Conservation (phyloP, 2,329 filamentous ascomycete genomes). For the Didymella segeticola region DNA sequence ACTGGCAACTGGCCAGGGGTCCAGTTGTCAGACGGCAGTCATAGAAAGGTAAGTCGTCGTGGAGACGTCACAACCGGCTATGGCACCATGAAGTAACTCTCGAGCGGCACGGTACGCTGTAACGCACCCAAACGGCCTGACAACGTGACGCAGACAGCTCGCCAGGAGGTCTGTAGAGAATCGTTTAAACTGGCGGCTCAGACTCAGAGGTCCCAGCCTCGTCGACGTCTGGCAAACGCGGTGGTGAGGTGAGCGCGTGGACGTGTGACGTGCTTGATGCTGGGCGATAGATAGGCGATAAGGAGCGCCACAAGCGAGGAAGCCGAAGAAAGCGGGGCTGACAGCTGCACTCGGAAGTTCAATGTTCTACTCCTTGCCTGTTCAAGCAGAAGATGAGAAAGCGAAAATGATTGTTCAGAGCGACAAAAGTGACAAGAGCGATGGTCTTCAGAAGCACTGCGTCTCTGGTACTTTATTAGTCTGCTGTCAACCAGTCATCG, state of each 20-base stretch:
- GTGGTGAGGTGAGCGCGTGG: slow-evolving; percentile 16
- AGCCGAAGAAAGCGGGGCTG: slow-evolving; percentile 18
- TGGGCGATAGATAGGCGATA: slow-evolving; percentile 30
- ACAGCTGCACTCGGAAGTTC: slow-evolving; percentile 8
- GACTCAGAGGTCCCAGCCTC: slow-evolving; percentile 11
- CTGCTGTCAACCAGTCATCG: background rate
- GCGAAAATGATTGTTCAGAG: background rate
- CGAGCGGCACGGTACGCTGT: slow-evolving; percentile 1
- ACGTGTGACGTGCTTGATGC: slow-evolving; percentile 32
- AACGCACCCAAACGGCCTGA: background rate
- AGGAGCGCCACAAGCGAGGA: slow-evolving; percentile 32
- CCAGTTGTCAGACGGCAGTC: background rate
- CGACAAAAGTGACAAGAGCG: background rate
- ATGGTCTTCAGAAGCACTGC: background rate
- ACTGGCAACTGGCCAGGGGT: background rate
- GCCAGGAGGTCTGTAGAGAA: background rate
- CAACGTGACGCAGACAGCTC: slow-evolving; percentile 1
- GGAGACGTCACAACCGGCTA: slow-evolving; percentile 8
- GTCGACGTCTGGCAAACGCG: slow-evolving; percentile 11
- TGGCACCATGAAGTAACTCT: background rate
- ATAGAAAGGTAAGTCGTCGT: background rate
- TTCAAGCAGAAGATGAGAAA: background rate
- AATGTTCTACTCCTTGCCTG: background rate
- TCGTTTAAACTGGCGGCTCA: slow-evolving; percentile 1
- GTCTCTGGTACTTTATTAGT: background rate